Percentiles rank a stretch among this genome's conserved stretches.
phyloP scores from a whole-genome alignment of 2,329 filamentous ascomycete genomes.

The Aspergillus proliferans region DNA sequence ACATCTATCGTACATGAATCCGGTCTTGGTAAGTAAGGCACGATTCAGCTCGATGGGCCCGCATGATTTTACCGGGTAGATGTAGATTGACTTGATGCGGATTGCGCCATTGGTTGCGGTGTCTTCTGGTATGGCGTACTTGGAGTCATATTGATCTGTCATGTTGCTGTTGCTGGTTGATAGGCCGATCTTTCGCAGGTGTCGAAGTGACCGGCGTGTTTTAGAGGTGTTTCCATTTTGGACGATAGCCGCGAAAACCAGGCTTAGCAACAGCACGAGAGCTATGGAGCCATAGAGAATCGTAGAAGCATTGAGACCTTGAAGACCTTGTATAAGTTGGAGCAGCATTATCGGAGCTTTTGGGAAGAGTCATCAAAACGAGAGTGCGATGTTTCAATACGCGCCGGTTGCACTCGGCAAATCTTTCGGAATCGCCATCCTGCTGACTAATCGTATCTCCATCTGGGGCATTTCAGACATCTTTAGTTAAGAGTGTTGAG shows the following conservation, averaged over 20 bases:
- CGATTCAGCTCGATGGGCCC: conserved; percentile 12
- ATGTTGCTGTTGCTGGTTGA: conserved; percentile 6
- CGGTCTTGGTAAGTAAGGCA: conserved; percentile 15
- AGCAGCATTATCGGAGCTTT: not conserved
- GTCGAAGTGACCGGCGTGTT: not conserved
- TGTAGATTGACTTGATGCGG: conserved; percentile 14
- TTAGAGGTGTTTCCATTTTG: not conserved
- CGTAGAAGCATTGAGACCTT: not conserved
- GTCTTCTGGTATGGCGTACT: not conserved
- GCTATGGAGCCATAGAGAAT: not conserved
- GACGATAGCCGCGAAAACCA: not conserved
- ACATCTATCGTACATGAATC: conserved; percentile 16
- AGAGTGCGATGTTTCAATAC: too few species aligned
- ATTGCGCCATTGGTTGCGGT: not conserved
- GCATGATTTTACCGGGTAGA: conserved; percentile 19
- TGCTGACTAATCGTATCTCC: too few species aligned
- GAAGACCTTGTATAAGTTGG: not conserved
- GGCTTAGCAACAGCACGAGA: not conserved
- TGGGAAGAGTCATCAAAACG: not conserved
- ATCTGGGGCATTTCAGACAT: too few species aligned
- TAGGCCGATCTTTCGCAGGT: conserved; percentile 1
- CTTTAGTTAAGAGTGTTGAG: too few species aligned
- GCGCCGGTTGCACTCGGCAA: too few species aligned
- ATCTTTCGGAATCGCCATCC: too few species aligned
- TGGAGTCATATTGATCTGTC: conserved; percentile 6